Percentiles rank a stretch among this genome's conserved stretches.
Conservation (phyloP, 208 protist species). For the Leishmania gerbilli region DNA sequence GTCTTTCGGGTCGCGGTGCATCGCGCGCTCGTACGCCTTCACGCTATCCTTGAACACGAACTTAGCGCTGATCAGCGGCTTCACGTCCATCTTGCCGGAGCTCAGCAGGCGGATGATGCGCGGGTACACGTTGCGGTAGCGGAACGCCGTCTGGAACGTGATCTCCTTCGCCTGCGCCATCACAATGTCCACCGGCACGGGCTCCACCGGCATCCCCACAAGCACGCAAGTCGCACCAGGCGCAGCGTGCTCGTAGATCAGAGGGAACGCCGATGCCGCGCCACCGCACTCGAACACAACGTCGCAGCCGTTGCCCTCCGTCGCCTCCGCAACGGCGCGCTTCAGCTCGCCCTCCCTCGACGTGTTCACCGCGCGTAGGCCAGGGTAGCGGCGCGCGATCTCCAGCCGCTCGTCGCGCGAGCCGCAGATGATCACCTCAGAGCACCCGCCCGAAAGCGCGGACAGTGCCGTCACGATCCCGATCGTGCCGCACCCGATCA, state of each 20-base stretch:
- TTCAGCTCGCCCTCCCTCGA: conserved; percentile 30
- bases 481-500: conserved; percentile 50
- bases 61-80: conserved; percentile 57
- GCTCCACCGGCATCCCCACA: conserved; percentile 49
- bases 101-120: conserved; percentile 42
- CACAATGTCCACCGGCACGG: conserved; percentile 38
- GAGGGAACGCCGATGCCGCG: conserved; percentile 28
- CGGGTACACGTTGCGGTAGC: conserved; percentile 53
- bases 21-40: conserved; percentile 45
- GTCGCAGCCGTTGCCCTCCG: conserved; percentile 38
- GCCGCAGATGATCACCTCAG: conserved; percentile 50
- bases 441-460: conserved; percentile 51
- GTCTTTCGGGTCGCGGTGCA: conserved; percentile 42
- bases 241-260: conserved; percentile 43
- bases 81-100: conserved; percentile 55
- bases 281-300: conserved; percentile 59
- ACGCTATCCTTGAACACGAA: conserved; percentile 42
- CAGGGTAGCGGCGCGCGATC: conserved; percentile 35
- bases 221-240: conserved; percentile 52
- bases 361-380: conserved; percentile 42
- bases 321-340: conserved; percentile 34
- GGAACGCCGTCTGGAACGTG: conserved; percentile 53
- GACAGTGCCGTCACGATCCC: conserved; percentile 51
- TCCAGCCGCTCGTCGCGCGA: conserved; percentile 33
- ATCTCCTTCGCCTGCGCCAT: conserved; percentile 56